These are phyloP conservation scores for Bipolaris bicolor DNA, from an alignment of 2,329 filamentous ascomycete genomes.

Conservation along the genomic window DNA sequence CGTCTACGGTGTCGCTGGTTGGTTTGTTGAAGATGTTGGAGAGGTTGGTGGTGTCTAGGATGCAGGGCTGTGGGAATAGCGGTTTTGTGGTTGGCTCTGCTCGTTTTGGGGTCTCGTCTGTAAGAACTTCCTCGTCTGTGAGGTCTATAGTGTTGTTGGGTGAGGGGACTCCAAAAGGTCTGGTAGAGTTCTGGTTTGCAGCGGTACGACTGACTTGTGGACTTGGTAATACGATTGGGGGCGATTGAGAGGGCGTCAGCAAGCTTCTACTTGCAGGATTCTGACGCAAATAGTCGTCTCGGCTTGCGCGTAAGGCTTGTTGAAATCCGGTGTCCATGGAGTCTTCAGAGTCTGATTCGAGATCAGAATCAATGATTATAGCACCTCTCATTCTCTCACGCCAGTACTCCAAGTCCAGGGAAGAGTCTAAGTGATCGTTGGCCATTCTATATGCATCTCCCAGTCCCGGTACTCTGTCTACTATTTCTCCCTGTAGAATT, in stretches of 20 bases:
- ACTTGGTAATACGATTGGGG: not conserved
- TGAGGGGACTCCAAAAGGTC: not conserved
- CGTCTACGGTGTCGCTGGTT: constrained; percentile 24
- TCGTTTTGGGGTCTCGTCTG: not conserved
- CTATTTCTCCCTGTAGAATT: not conserved
- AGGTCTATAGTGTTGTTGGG: not conserved
- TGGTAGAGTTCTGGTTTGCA: not conserved
- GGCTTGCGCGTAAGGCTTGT: constrained; percentile 7
- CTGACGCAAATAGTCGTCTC: not conserved
- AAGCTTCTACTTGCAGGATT: not conserved
- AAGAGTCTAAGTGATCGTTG: not conserved
- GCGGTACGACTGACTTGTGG: no score
- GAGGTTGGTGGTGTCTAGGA: constrained; percentile 3
- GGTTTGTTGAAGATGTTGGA: constrained; percentile 2
- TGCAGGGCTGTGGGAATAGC: not conserved
- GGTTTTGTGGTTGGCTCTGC: not conserved
- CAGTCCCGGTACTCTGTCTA: constrained; percentile 12
- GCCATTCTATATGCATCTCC: constrained; percentile 19
- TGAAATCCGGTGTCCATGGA: not conserved
- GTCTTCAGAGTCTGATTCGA: constrained; percentile 4
- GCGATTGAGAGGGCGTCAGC: not conserved
- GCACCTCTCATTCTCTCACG: constrained; percentile 1
- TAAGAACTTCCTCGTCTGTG: not conserved
- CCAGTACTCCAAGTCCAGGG: constrained; percentile 21
- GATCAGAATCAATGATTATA: not conserved